Evolutionary conservation across 2,329 filamentous ascomycete genomes (phyloP), one percentile per base, ranked within the genome.

Genomic region (Microsporum canis): DNA sequence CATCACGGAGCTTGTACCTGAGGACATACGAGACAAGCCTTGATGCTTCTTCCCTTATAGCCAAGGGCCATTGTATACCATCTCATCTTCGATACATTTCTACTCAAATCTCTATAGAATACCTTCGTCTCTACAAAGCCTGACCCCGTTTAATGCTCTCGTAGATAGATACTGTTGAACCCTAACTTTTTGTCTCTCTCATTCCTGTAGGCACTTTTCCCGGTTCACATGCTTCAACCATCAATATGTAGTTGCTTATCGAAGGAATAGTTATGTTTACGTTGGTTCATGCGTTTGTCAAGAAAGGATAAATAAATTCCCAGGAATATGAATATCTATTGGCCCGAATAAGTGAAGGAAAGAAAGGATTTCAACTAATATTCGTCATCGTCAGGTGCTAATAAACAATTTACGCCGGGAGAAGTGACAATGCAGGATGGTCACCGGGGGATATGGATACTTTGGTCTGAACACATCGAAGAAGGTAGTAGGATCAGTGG

Each of bases 371-470:
- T 34, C 51, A 55, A 55, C 31, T 36, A 55, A 34, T 55, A 55
- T 55, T 55, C 45, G 27, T 51, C 23, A 51, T 51, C 45, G 45
- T 51, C 45, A 51, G 45, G 23, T 27, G 45, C 14, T 55, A 55
- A 36, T 55, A 17, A 55, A 55, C 51, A 55, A 55, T 55, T 55
- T 55, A 55, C 51, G 51, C 51, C 51, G 12, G 7, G 51, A 23
- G 31, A 36, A 34, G 31, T 31, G 29, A 27, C 23, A 31, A 36
- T 36, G 51, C 51, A 55, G 17, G 12, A 34, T 23, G 49, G 7
- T 23, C 49, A 53, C 49, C 49, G 33, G 31, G 29, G 33, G 10
- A 10, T 55, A 34, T 51, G 45, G 4, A 33, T 33, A 51, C 12
- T 55, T 55, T 55, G 14, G 33, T 55, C 31, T 36, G 33, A 36